A percentile compares a stretch with the other conserved stretches of the same genome.
These are phyloP conservation scores for Paracoccidioides brasiliensis DNA, from an alignment of 2,329 filamentous ascomycete species.

Conservation along the genomic window DNA sequence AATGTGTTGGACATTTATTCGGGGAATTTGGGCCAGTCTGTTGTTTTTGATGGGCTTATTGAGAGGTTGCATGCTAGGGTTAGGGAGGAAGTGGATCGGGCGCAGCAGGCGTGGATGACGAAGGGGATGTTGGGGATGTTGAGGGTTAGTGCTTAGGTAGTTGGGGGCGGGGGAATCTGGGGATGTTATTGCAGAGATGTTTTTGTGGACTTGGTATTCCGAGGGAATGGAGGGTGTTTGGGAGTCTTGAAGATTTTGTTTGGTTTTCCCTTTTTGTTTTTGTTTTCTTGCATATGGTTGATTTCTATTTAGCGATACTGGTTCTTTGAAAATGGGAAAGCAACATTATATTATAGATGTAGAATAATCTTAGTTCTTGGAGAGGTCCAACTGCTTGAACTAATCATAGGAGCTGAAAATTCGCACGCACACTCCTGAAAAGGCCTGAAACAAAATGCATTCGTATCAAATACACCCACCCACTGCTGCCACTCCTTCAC, in stretches of 20 bases:
- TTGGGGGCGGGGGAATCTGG: too few relatives aligned
- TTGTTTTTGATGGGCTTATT: slow-evolving; percentile 59
- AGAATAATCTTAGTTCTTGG: too few relatives aligned
- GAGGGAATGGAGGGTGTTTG: too few relatives aligned
- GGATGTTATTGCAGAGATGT: not conserved
- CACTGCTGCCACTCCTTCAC: too few relatives aligned
- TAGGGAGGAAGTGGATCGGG: slow-evolving; percentile 63
- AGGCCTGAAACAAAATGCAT: too few relatives aligned
- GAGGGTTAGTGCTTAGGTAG: slow-evolving; percentile 18
- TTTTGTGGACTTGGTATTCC: not conserved
- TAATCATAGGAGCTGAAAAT: too few relatives aligned
- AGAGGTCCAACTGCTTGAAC: too few relatives aligned
- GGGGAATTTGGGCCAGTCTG: slow-evolving; percentile 60
- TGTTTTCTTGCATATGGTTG: not conserved
- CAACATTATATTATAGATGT: too few relatives aligned
- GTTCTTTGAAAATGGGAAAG: too few relatives aligned
- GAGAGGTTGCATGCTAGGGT: slow-evolving; percentile 57
- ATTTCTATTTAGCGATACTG: too few relatives aligned
- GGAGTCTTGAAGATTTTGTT: not conserved
- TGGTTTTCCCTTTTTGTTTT: not conserved
- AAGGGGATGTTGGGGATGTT: slow-evolving; percentile 79
- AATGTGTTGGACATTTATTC: slow-evolving; percentile 79
- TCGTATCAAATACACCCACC: too few relatives aligned
- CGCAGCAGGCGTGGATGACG: slow-evolving; percentile 69
- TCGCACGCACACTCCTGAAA: too few relatives aligned